A percentile compares a stretch with the other conserved stretches of the same genome.
Conservation (phyloP, 495 filamentous ascomycete species). For the Baudoinia panamericana region DNA sequence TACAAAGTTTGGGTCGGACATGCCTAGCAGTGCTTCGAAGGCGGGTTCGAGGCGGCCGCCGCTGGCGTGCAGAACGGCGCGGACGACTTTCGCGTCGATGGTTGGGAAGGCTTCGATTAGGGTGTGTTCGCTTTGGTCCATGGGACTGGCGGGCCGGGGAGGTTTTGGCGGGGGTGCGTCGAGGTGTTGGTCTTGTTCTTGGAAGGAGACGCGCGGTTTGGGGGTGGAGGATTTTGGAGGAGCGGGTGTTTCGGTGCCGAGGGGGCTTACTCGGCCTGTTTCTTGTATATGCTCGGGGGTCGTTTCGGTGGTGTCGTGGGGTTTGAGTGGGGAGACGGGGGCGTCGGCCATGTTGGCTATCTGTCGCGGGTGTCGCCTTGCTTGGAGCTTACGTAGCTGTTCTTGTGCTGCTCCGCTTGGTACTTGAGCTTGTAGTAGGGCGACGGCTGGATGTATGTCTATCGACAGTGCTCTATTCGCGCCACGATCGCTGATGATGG, state of each 20-base stretch:
- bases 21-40: conserved; percentile 87
- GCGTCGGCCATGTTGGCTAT: conserved; percentile 8
- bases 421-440: not conserved
- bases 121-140: conserved; percentile 73
- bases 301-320: too few species aligned
- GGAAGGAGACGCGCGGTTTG: conserved; percentile 6
- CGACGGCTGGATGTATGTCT: not conserved
- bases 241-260: conserved; percentile 8
- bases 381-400: not conserved
- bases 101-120: conserved; percentile 87
- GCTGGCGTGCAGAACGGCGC: conserved; percentile 76
- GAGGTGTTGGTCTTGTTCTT: conserved; percentile 26
- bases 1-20: conserved; percentile 73
- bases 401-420: not conserved
- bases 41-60: conserved; percentile 81
- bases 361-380: not conserved
- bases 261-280: conserved; percentile 31
- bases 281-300: conserved; percentile 53
- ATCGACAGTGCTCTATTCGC: too few species aligned
- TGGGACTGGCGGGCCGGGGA: conserved; percentile 67
- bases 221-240: not conserved
- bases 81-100: conserved; percentile 70
- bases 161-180: conserved; percentile 68
- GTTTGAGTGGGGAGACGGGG: conserved; percentile 48
- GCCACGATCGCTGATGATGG: too few species aligned